Conservation (phyloP, 176 grass and related monocot genomes). For the Hyparrhenia diplandra region DNA sequence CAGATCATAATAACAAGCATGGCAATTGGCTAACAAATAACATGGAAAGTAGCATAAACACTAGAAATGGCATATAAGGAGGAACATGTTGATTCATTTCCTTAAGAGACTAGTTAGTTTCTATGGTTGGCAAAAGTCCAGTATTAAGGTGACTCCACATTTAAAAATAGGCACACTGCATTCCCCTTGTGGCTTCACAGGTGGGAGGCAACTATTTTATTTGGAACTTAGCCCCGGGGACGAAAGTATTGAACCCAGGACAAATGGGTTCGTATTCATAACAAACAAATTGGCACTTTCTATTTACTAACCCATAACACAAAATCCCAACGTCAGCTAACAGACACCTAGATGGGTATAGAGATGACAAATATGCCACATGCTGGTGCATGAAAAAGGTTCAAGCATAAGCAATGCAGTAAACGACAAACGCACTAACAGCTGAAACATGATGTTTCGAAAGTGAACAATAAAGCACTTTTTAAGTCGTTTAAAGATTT, state of each 20-base stretch:
- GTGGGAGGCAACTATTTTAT: background rate
- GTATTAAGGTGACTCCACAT: background rate
- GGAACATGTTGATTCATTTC: background rate
- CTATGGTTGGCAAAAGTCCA: background rate
- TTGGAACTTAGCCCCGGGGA: background rate
- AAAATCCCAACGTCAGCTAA: background rate
- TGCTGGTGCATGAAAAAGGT: background rate
- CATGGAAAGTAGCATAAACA: background rate
- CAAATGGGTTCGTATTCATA: background rate
- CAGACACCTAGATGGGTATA: background rate
- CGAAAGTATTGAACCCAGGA: background rate
- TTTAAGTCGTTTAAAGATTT: constrained; percentile 8
- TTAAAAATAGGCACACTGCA: background rate
- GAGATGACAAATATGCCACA: constrained; percentile 10
- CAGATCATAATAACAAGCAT: background rate
- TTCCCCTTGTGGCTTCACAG: background rate
- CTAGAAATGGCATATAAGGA: background rate
- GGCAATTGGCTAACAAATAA: background rate
- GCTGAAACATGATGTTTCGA: background rate
- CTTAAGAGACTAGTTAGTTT: background rate
- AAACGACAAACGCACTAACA: constrained; percentile 19
- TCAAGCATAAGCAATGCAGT: background rate
- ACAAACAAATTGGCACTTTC: background rate
- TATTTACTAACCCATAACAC: background rate
- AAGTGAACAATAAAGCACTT: background rate